Evolutionary conservation across 2,329 filamentous ascomycete genomes (phyloP), one percentile per base, ranked within the genome.

Genomic region (Leptographium flavum): DNA sequence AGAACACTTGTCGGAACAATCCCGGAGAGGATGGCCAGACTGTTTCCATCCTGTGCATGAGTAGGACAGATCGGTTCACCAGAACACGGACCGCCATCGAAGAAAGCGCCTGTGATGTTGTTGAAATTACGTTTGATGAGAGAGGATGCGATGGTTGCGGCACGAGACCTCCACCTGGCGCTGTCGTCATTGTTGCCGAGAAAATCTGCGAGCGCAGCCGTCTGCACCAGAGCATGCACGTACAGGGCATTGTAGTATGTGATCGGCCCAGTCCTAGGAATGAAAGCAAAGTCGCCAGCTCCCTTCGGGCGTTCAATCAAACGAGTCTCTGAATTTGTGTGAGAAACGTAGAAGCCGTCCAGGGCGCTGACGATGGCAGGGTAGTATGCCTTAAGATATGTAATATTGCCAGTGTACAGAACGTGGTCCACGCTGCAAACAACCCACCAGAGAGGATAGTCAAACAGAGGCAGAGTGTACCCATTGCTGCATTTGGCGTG

Each of bases 401-500:
- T 57, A 1, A 55, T 50, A 52, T 73, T 65, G 11, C 66, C 68
- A 0, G 66, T 71, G 54, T 74, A 71, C 56, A 72, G 58, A 39
- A 71, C 64, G 19, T 67, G 57, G 50, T 74, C 69, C 47, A 63
- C 65, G 45, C 61, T 66, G 47, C 63, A 68, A 8, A 65, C 60
- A 2, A 73, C 63, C 70, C 70, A 74, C 64, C 67, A 72, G 0
- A 74, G 56, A 2, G 70, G 69, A 45, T 73, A 74, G 47, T 74
- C 70, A 35, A 72, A 70, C 0, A 74, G 58, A 0, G 59, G 56
- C 1, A 74, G 62, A 0, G 60, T 63, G 50, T 74, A 74, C 42
- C 64, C 58, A 22, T 60, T 64, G 17, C 63, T 67, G 23, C 19
- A 4, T 17, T 4, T 45, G n/a, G 21, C 3, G 3, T 9, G 33